phyloP scores from a whole-genome alignment of 2,329 filamentous ascomycete genomes.

The Cryoendolithus antarcticus region DNA sequence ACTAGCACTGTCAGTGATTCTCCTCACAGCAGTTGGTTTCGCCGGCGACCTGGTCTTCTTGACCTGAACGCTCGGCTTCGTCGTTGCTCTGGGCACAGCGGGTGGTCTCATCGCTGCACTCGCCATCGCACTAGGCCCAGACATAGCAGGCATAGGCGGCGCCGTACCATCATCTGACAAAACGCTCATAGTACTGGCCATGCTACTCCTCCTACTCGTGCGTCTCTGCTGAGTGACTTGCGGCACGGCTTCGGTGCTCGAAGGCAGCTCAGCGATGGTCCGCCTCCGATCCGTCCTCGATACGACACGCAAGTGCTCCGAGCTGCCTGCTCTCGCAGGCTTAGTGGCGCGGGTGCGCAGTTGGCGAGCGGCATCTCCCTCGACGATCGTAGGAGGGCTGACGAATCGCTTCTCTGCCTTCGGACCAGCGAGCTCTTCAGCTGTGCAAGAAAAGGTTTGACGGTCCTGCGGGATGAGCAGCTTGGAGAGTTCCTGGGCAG shows the following conservation, averaged over 20 bases:
- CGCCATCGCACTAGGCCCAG: slow-evolving; percentile 1
- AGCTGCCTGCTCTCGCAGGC: neutral
- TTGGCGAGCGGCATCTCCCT: neutral
- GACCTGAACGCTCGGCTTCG: slow-evolving; percentile 7
- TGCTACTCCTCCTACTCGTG: slow-evolving; percentile 21
- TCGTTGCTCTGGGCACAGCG: slow-evolving; percentile 7
- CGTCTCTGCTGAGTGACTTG: slow-evolving; percentile 13
- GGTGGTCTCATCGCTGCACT: slow-evolving; percentile 22
- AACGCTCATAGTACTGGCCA: slow-evolving; percentile 15
- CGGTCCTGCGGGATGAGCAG: slow-evolving; percentile 66
- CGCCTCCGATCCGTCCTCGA: slow-evolving; percentile 12
- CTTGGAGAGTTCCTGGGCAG: slow-evolving; percentile 72
- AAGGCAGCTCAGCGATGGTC: slow-evolving; percentile 28
- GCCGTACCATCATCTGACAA: no score
- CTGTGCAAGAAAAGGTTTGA: slow-evolving; percentile 61
- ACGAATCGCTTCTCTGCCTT: slow-evolving; percentile 25
- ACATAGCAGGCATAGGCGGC: slow-evolving; percentile 1
- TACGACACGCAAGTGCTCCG: neutral
- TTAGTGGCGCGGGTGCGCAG: slow-evolving; percentile 4
- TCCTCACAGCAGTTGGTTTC: slow-evolving; percentile 2
- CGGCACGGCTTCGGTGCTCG: slow-evolving; percentile 12
- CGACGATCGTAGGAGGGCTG: no score
- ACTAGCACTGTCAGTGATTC: slow-evolving; percentile 1
- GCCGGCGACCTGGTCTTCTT: slow-evolving; percentile 17
- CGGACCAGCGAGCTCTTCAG: slow-evolving; percentile 59